A percentile compares a stretch with the other conserved stretches of the same genome.
Evolutionary conservation across 352 stramenopile genomes (phyloP).

Genomic region (Pythium vanterpoolii): DNA sequence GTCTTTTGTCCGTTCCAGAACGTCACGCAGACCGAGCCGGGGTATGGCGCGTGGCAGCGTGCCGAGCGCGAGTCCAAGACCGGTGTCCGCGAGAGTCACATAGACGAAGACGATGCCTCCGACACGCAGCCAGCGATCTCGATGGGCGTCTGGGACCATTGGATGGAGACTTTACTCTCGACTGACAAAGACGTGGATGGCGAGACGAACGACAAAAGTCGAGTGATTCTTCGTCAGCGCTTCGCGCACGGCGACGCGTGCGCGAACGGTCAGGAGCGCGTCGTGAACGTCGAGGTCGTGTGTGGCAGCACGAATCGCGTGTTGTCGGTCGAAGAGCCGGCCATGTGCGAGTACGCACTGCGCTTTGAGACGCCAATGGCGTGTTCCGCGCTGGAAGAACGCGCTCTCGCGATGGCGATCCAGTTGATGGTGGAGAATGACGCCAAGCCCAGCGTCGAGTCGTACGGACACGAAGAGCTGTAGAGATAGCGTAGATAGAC

Average conservation of each 20-base stretch:
- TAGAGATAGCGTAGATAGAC: neutral
- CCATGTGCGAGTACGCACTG: slow-evolving; percentile 90
- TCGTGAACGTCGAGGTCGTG: slow-evolving; percentile 63
- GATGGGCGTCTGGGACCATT: slow-evolving; percentile 69
- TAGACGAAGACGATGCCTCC: slow-evolving; percentile 22
- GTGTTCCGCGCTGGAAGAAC: slow-evolving; percentile 21
- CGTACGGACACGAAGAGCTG: neutral
- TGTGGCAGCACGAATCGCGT: slow-evolving; percentile 79
- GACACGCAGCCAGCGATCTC: slow-evolving; percentile 30
- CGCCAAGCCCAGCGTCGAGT: neutral
- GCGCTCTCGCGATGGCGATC: neutral
- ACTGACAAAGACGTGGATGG: neutral
- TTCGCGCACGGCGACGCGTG: slow-evolving; percentile 86
- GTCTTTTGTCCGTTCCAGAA: slow-evolving; percentile 81
- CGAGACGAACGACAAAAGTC: slow-evolving; percentile 1
- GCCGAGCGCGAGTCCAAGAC: slow-evolving; percentile 35
- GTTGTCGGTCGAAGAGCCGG: slow-evolving; percentile 83
- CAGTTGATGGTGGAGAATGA: neutral
- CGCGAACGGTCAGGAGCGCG: slow-evolving; percentile 76
- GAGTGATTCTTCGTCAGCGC: slow-evolving; percentile 24
- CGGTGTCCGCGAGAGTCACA: slow-evolving; percentile 1
- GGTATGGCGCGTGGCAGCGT: slow-evolving; percentile 47
- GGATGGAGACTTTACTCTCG: slow-evolving; percentile 16
- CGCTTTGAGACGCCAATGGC: slow-evolving; percentile 69
- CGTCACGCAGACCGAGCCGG: slow-evolving; percentile 66